Evolutionary conservation across 768 basidiomycete genomes (phyloP).

Genomic region (Panaeolus papilionaceus): DNA sequence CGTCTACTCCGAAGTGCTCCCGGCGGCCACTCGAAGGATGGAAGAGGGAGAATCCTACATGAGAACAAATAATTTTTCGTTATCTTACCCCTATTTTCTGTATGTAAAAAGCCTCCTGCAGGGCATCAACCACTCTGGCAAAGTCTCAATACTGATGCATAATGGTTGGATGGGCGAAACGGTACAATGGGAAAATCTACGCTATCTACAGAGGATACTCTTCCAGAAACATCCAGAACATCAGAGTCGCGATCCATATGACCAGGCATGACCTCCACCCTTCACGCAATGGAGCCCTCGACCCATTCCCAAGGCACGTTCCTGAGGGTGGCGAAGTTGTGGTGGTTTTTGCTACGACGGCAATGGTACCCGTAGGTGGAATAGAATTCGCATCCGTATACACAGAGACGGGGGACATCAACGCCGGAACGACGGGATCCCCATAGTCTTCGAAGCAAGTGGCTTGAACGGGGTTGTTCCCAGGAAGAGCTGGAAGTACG

Average conservation of each 20-base stretch:
- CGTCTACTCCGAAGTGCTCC: not conserved
- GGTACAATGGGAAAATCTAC: too few species aligned
- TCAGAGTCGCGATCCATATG: too few species aligned
- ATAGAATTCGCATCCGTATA: constrained; percentile 26
- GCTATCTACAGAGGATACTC: too few species aligned
- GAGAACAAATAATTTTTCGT: too few species aligned
- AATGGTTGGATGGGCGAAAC: too few species aligned
- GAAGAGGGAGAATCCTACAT: too few species aligned
- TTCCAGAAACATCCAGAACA: not conserved
- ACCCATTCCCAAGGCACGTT: constrained; percentile 32
- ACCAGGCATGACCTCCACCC: not conserved
- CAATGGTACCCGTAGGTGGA: constrained; percentile 30
- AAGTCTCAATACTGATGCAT: too few species aligned
- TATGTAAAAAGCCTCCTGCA: too few species aligned
- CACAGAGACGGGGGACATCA: constrained; percentile 34
- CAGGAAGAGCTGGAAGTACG: constrained; percentile 30
- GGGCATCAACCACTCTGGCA: too few species aligned
- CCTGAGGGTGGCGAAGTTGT: constrained; percentile 28
- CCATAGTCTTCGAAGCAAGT: constrained; percentile 33
- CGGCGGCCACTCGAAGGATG: not conserved
- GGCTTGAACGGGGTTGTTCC: constrained; percentile 37
- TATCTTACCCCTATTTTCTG: too few species aligned
- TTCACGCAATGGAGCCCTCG: not conserved
- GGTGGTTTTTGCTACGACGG: constrained; percentile 30
- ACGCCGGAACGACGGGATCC: constrained; percentile 32